These are phyloP conservation scores for Circinella minor DNA, from an alignment of 371 early-diverging fungal species.

Conservation along the genomic window DNA sequence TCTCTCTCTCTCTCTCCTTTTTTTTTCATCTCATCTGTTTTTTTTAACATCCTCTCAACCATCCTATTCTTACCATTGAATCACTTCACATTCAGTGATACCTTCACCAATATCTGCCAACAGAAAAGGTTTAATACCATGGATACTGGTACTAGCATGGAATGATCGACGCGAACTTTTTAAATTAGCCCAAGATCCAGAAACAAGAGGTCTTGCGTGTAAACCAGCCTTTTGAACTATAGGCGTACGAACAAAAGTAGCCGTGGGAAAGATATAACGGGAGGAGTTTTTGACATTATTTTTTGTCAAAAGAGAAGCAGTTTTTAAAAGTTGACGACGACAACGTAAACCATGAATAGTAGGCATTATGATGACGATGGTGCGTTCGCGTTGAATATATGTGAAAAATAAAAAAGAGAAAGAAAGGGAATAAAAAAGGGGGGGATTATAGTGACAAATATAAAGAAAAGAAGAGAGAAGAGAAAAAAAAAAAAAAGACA, in stretches of 20 bases:
- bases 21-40: not conserved
- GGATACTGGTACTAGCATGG: not conserved
- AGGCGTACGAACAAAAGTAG: not conserved
- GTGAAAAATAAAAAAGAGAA: not conserved
- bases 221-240: conserved; percentile 1
- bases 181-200: not conserved
- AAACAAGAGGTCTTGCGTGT: not conserved
- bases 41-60: not conserved
- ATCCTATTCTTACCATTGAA: conserved; percentile 82
- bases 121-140: conserved; percentile 73
- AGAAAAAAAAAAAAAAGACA: not conserved
- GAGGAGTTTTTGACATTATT: conserved; percentile 6
- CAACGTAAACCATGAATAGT: not conserved
- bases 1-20: no score
- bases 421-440: not conserved
- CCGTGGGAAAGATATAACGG: conserved; percentile 8
- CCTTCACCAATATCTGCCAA: conserved; percentile 99
- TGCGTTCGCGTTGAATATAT: not conserved
- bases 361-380: not conserved
- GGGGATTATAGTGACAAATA: not conserved
- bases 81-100: conserved; percentile 95
- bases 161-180: conserved; percentile 3
- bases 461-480: not conserved
- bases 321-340: conserved; percentile 2
- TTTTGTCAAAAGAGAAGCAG: conserved; percentile 1